Conservation (phyloP, 371 early-diverging fungal species). For the Mucor sp. region DNA sequence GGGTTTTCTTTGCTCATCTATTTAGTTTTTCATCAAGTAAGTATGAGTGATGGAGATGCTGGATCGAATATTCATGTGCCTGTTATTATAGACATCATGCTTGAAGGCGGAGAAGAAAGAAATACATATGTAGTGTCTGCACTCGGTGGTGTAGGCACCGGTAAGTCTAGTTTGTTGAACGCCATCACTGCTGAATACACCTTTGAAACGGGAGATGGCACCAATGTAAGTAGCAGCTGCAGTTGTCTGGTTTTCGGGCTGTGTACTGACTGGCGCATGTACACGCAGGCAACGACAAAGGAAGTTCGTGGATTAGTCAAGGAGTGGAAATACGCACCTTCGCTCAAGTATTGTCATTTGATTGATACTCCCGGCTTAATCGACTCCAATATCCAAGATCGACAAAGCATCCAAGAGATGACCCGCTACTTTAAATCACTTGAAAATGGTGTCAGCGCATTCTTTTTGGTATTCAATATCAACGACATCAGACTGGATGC, state of each 20-base stretch:
- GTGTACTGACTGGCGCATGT: neutral
- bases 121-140: constrained; percentile 43
- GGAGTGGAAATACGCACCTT: constrained; percentile 41
- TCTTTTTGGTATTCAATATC: constrained; percentile 62
- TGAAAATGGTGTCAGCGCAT: constrained; percentile 62
- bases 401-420: constrained; percentile 56
- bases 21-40: neutral
- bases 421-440: constrained; percentile 59
- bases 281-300: constrained; percentile 19
- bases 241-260: neutral
- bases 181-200: constrained; percentile 46
- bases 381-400: constrained; percentile 54
- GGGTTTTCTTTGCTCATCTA: neutral
- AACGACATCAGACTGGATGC: constrained; percentile 60
- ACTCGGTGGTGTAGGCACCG: constrained; percentile 47
- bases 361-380: constrained; percentile 61
- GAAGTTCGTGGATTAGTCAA: constrained; percentile 31
- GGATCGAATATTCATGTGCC: neutral
- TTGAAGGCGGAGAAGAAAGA: constrained; percentile 11
- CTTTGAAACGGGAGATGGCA: constrained; percentile 42
- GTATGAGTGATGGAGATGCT: neutral
- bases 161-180: constrained; percentile 53
- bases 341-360: constrained; percentile 34
- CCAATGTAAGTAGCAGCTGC: constrained; percentile 23
- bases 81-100: neutral